Conservation (phyloP, 1,284 basidiomycete genomes). For the Apiotrichum porosum region DNA sequence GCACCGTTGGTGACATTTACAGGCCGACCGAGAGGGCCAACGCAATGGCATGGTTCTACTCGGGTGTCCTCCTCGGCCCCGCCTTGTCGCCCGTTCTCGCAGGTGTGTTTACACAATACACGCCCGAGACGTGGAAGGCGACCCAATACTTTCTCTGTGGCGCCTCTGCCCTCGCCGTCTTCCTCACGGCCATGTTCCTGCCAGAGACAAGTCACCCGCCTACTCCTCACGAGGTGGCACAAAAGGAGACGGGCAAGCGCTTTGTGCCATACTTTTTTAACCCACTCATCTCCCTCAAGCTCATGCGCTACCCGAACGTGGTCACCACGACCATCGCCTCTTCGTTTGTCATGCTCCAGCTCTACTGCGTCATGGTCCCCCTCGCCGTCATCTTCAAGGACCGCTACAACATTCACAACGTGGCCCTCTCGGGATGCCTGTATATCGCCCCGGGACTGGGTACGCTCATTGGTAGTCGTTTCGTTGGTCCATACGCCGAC, state of each 20-base stretch:
- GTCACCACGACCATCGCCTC: constrained; percentile 16
- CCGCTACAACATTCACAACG: constrained; percentile 59
- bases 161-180: constrained; percentile 51
- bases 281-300: constrained; percentile 55
- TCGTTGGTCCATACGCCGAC: constrained; percentile 58
- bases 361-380: constrained; percentile 28
- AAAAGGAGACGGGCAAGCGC: constrained; percentile 34
- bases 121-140: constrained; percentile 57
- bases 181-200: constrained; percentile 55
- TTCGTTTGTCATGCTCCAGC: constrained; percentile 32
- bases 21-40: constrained; percentile 58
- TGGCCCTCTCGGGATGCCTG: constrained; percentile 58
- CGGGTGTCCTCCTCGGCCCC: constrained; percentile 52
- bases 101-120: constrained; percentile 49
- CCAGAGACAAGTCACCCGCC: constrained; percentile 66
- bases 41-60: constrained; percentile 60
- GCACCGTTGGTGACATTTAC: constrained; percentile 63
- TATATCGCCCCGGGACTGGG: constrained; percentile 61
- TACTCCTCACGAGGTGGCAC: constrained; percentile 38
- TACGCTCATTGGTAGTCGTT: constrained; percentile 57
- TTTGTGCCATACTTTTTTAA: constrained; percentile 57
- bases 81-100: constrained; percentile 45
- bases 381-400: constrained; percentile 39
- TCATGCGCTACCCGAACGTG: constrained; percentile 61
- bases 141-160: constrained; percentile 57